Evolutionary conservation across 805 yeast species (phyloP).

Genomic region (Monosporozyma siamensis): DNA sequence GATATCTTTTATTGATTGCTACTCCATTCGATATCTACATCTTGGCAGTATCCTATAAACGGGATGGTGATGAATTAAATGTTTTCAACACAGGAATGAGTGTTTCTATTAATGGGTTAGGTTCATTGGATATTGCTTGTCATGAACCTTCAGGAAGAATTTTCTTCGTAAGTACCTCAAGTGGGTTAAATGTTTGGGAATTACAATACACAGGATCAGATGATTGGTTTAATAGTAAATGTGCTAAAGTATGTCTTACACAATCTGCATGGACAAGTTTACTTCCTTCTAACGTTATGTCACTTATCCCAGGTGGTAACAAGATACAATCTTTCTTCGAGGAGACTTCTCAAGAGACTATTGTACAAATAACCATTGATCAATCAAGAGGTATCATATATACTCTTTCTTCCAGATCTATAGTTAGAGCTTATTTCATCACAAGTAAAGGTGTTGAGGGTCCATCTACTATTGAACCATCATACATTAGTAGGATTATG

Average conservation of each 20-base stretch:
- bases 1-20: slow-evolving; percentile 61
- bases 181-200: slow-evolving; percentile 79
- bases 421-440: slow-evolving; percentile 66
- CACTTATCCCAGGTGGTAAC: slow-evolving; percentile 31
- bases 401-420: slow-evolving; percentile 71
- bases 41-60: slow-evolving; percentile 54
- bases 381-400: slow-evolving; percentile 69
- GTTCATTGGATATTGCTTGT: slow-evolving; percentile 52
- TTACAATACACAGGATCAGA: slow-evolving; percentile 73
- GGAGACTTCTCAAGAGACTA: slow-evolving; percentile 41
- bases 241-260: slow-evolving; percentile 77
- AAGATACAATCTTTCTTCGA: slow-evolving; percentile 31
- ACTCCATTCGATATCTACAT: slow-evolving; percentile 75
- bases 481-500: slow-evolving; percentile 32
- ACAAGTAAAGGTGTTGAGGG: slow-evolving; percentile 35
- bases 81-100: slow-evolving; percentile 76
- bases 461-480: slow-evolving; percentile 32
- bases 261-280: slow-evolving; percentile 48
- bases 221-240: slow-evolving; percentile 77
- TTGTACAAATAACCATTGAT: slow-evolving; percentile 63
- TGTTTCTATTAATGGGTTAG: slow-evolving; percentile 70
- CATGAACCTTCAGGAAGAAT: slow-evolving; percentile 64
- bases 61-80: slow-evolving; percentile 41
- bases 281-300: slow-evolving; percentile 35
- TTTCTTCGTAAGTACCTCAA: slow-evolving; percentile 73